Conservation (phyloP, 2,329 filamentous ascomycete genomes). For the Intubia oerlemansii region DNA sequence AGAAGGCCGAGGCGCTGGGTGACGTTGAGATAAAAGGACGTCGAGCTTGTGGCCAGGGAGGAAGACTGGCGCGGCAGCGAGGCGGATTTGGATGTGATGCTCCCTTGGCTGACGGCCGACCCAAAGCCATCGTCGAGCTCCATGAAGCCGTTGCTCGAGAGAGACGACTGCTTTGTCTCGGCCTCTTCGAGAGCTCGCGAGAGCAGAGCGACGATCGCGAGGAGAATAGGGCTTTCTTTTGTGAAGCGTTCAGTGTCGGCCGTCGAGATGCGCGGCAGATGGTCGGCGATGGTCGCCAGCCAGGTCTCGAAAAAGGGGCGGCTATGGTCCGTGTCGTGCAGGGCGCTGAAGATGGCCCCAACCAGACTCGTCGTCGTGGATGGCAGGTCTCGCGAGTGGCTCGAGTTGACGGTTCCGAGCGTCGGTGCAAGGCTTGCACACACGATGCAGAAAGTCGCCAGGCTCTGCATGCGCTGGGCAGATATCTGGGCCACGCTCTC, state of each 20-base stretch:
- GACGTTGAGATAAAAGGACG: conserved; percentile 27
- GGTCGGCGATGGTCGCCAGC: conserved; percentile 21
- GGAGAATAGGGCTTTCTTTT: conserved; percentile 17
- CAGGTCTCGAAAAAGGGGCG: conserved; percentile 22
- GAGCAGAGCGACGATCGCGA: conserved; percentile 21
- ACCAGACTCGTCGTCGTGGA: conserved; percentile 18
- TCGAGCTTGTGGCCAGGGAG: conserved; percentile 18
- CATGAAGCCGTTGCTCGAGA: conserved; percentile 31
- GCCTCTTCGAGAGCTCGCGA: conserved; percentile 15
- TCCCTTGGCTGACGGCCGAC: conserved; percentile 31
- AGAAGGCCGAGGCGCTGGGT: conserved; percentile 24
- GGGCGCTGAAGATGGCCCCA: conserved; percentile 18
- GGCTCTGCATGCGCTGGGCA: conserved; percentile 28
- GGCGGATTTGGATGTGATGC: conserved; percentile 14
- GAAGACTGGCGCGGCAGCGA: conserved; percentile 25
- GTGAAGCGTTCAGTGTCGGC: conserved; percentile 17
- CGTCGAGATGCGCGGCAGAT: conserved; percentile 22
- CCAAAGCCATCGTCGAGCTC: conserved; percentile 46
- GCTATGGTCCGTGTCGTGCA: conserved; percentile 23
- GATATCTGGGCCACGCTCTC: conserved; percentile 29
- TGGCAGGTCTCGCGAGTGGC: conserved; percentile 27
- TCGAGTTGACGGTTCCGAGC: conserved; percentile 23
- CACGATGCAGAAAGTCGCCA: conserved; percentile 25
- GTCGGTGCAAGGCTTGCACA: conserved; percentile 25
- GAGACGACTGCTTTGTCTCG: conserved; percentile 13